A percentile compares a stretch with the other conserved stretches of the same genome.
Conservation (phyloP, 208 protist species). For the Trypanosoma vivax region DNA sequence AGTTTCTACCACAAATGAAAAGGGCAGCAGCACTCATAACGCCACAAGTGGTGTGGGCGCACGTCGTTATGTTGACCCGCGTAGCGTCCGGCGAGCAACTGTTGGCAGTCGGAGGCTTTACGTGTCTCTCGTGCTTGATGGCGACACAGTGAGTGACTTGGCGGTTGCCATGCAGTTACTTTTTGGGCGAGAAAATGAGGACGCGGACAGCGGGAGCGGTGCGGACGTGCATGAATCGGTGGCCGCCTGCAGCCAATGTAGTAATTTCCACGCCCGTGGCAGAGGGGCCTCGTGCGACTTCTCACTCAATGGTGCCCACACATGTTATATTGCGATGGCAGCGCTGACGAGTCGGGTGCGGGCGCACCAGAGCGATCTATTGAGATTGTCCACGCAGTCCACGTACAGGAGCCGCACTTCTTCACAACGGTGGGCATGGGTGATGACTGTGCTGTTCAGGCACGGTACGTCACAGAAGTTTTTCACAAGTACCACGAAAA, state of each 20-base stretch:
- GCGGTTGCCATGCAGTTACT: conserved; percentile 30
- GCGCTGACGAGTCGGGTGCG: neutral
- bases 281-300: conserved; percentile 2
- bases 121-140: conserved; percentile 73
- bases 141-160: conserved; percentile 37
- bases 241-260: neutral
- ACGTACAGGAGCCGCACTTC: conserved; percentile 17
- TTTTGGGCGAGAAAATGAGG: conserved; percentile 18
- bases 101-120: conserved; percentile 41
- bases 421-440: neutral
- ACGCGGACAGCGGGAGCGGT: neutral
- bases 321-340: conserved; percentile 9
- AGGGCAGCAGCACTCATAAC: neutral
- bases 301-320: conserved; percentile 14
- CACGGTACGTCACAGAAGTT: conserved; percentile 5
- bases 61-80: conserved; percentile 33
- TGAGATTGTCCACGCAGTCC: conserved; percentile 15
- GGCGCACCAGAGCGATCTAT: conserved; percentile 1
- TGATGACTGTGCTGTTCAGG: neutral
- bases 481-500: conserved; percentile 5
- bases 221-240: neutral
- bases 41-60: neutral
- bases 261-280: neutral
- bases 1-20: neutral
- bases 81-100: conserved; percentile 52